Base-by-base conservation (phyloP, 2,329 filamentous ascomycete genomes). In the Fusarium temperatum region DNA sequence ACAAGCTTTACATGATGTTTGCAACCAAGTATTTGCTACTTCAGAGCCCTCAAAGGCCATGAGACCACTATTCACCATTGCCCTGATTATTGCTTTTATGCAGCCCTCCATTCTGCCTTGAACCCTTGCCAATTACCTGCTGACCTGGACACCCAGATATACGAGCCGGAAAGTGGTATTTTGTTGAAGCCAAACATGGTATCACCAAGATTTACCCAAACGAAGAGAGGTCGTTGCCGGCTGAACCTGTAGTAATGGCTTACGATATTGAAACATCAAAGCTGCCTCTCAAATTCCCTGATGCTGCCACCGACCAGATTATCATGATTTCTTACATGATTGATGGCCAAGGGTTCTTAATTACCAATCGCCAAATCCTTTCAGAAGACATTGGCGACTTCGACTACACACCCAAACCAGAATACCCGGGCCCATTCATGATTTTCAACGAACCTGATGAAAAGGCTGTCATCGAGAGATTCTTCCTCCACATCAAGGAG, bases 321-420 rank as follows among this genome's bases (percentile, higher is more conserved):
- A 99, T 99, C 95, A 99, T 99, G 96, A 96, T 99, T 82, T 99
- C 97, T 38, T 99, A 99, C 86, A 99, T 99, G 97, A 98, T 99
- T 78, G 96, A 99, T 78, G 97, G 96, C 1, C 95, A 98, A 83
- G 96, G 96, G 9, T 99, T 98, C 78, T 87, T 99, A 41, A 98
- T 99, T 82, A 99, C 96, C 10, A 99, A 99, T 81, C 91, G 97
- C 78, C 95, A 98, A 81, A 97, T 99, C 69, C 95, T 99, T 15
- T 98, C 96, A 0, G 96, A 99, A 82, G 95, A 99, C 79, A 99
- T 99, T 81, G 89, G 92, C 65, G 96, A 99, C 81, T 99, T 99
- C 79, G 97, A 99, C 79, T 99, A 99, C 82, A 99, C 96, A 0
- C 97, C 96, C 1, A 98, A 94, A 80, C 95, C 96, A 4, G 97